Evolutionary conservation across 495 filamentous ascomycete genomes (phyloP).

Genomic region (Neurospora hispaniola): DNA sequence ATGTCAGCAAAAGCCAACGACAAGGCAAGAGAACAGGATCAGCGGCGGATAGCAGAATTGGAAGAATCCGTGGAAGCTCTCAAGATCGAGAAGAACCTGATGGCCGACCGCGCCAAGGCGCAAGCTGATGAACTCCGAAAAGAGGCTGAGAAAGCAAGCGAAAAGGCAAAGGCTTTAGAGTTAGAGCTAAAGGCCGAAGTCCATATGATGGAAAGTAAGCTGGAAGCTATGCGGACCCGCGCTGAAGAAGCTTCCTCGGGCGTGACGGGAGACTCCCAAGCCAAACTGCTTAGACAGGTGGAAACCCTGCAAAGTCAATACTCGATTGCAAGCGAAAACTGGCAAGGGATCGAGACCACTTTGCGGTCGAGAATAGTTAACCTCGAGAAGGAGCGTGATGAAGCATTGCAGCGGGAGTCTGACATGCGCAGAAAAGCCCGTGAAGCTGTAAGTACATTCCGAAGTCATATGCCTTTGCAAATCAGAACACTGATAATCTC

Average conservation of each 20-base stretch:
- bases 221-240: slow-evolving; percentile 74
- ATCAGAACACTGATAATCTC: slow-evolving; percentile 10
- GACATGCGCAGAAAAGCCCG: slow-evolving; percentile 80
- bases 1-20: slow-evolving; percentile 58
- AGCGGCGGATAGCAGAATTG: slow-evolving; percentile 52
- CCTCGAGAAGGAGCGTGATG: slow-evolving; percentile 85
- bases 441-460: slow-evolving; percentile 53
- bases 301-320: slow-evolving; percentile 96
- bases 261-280: slow-evolving; percentile 69
- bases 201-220: slow-evolving; percentile 72
- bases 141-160: slow-evolving; percentile 62
- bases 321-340: slow-evolving; percentile 87
- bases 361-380: slow-evolving; percentile 60
- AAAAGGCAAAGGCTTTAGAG: slow-evolving; percentile 59
- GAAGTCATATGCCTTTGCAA: slow-evolving; percentile 1
- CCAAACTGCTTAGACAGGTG: slow-evolving; percentile 83
- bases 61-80: slow-evolving; percentile 61
- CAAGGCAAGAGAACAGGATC: slow-evolving; percentile 56
- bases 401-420: slow-evolving; percentile 67
- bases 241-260: slow-evolving; percentile 88
- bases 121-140: slow-evolving; percentile 62
- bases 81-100: slow-evolving; percentile 66
- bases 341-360: slow-evolving; percentile 88
- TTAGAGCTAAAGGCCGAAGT: slow-evolving; percentile 77
- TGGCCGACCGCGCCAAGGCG: slow-evolving; percentile 54